Conservation (phyloP, 345 rosid genomes). For the Garcia nutans region DNA sequence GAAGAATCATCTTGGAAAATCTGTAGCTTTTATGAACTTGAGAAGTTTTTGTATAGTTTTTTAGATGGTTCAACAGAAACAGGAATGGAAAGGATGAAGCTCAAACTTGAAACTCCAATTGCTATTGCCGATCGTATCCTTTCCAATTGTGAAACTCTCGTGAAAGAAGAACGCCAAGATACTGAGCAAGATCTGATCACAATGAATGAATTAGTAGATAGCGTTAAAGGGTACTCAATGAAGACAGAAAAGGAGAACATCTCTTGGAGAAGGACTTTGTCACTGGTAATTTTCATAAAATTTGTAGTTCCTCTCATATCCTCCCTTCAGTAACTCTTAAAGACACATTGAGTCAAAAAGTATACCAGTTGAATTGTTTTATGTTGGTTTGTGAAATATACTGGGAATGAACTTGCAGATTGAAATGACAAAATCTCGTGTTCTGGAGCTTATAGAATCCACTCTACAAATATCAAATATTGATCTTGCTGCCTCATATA, state of each 20-base stretch:
- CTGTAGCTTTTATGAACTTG: constrained; percentile 59
- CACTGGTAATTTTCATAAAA: constrained; percentile 46
- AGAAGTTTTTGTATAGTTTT: constrained; percentile 70
- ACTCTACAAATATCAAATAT: constrained; percentile 76
- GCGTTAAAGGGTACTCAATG: constrained; percentile 46
- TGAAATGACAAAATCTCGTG: constrained; percentile 59
- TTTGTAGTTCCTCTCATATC: not conserved
- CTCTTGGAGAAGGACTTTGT: constrained; percentile 64
- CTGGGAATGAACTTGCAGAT: constrained; percentile 51
- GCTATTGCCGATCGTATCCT: constrained; percentile 75
- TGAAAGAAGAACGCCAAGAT: constrained; percentile 50
- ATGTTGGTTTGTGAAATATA: constrained; percentile 23
- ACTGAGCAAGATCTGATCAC: constrained; percentile 65
- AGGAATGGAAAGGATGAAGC: constrained; percentile 86
- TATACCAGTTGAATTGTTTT: constrained; percentile 10
- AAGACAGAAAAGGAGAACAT: constrained; percentile 84
- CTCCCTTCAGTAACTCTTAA: not conserved
- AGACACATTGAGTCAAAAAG: constrained; percentile 16
- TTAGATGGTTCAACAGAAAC: constrained; percentile 72
- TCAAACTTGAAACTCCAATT: constrained; percentile 90
- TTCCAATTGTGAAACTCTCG: constrained; percentile 62
- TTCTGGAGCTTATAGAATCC: constrained; percentile 70
- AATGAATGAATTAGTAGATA: constrained; percentile 50
- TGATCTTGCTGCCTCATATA: constrained; percentile 61
- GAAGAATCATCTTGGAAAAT: constrained; percentile 43